These are phyloP conservation scores for Phanerochaete carnosa DNA, from an alignment of 768 basidiomycete genomes.

Conservation along the genomic window DNA sequence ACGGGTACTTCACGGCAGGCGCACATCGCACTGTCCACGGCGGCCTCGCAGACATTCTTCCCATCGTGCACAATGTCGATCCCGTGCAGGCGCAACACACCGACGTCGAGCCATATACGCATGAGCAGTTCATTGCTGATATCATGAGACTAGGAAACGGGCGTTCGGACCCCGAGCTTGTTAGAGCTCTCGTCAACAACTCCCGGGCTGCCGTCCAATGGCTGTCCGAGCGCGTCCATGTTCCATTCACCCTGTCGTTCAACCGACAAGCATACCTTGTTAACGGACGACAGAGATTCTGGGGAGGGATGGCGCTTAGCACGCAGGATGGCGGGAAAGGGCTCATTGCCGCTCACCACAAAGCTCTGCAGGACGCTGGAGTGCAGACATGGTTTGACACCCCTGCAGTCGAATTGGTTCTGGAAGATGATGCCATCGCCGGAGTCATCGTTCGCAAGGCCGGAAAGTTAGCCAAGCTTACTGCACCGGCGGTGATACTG, in stretches of 20 bases:
- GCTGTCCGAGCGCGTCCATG: conserved; percentile 46
- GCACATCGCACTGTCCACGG: conserved; percentile 61
- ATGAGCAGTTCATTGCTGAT: conserved; percentile 50
- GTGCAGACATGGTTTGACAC: conserved; percentile 58
- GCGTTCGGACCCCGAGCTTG: conserved; percentile 46
- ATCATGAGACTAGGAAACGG: conserved; percentile 58
- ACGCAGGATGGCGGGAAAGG: conserved; percentile 69
- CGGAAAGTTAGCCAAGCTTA: conserved; percentile 35
- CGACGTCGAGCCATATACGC: conserved; percentile 58
- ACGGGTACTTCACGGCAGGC: conserved; percentile 72
- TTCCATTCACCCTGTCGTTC: conserved; percentile 59
- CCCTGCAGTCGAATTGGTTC: conserved; percentile 37
- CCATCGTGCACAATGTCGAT: conserved; percentile 47
- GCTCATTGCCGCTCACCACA: conserved; percentile 52
- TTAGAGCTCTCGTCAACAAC: conserved; percentile 47
- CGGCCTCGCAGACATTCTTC: conserved; percentile 57
- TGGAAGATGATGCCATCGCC: conserved; percentile 35
- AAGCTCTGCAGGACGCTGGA: conserved; percentile 44
- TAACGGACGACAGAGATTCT: conserved; percentile 59
- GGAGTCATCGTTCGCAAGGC: conserved; percentile 44
- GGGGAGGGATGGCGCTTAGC: conserved; percentile 65
- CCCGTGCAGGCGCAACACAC: conserved; percentile 40
- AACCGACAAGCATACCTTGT: conserved; percentile 68
- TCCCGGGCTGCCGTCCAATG: conserved; percentile 57
- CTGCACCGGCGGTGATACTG: conserved; percentile 47